Percentiles rank a stretch among this genome's conserved stretches.
phyloP scores from a whole-genome alignment of 306 rosid genomes.

The Vigna radiata region DNA sequence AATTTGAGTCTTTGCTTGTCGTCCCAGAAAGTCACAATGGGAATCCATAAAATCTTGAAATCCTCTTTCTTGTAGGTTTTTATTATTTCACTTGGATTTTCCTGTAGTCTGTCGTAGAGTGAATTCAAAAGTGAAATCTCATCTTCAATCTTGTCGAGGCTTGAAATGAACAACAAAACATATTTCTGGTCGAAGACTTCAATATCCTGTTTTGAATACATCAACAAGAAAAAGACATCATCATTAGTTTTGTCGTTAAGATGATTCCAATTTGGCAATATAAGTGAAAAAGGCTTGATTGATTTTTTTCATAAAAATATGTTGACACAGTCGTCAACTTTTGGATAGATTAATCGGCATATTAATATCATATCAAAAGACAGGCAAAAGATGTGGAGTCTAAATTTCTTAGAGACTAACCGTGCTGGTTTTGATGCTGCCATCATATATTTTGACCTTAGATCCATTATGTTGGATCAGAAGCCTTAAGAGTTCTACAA shows the following conservation, averaged over 20 bases:
- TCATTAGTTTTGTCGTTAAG: slow-evolving; percentile 1
- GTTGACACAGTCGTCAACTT: not conserved
- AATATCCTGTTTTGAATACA: slow-evolving; percentile 42
- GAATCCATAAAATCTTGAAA: slow-evolving; percentile 50
- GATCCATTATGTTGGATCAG: slow-evolving; percentile 37
- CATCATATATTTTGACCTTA: slow-evolving; percentile 37
- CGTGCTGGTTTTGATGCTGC: slow-evolving; percentile 5
- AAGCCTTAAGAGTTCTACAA: slow-evolving; percentile 47
- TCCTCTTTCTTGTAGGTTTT: slow-evolving; percentile 46
- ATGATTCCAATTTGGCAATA: not conserved
- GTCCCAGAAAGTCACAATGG: slow-evolving; percentile 25
- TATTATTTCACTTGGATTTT: slow-evolving; percentile 31
- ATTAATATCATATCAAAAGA: not conserved
- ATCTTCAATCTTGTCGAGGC: slow-evolving; percentile 45
- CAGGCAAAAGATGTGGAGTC: not conserved
- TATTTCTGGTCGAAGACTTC: slow-evolving; percentile 41
- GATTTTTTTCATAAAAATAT: not conserved
- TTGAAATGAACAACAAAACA: slow-evolving; percentile 45
- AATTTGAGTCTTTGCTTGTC: not conserved
- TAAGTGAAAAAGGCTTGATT: not conserved
- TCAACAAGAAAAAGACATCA: not conserved
- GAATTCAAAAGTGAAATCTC: slow-evolving; percentile 50
- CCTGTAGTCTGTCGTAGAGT: slow-evolving; percentile 38
- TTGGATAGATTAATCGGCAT: not conserved
- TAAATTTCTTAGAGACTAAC: slow-evolving; percentile 25